Percentiles rank a stretch among this genome's conserved stretches.
Conservation (phyloP, 805 yeast species). For the Candida koratica region DNA sequence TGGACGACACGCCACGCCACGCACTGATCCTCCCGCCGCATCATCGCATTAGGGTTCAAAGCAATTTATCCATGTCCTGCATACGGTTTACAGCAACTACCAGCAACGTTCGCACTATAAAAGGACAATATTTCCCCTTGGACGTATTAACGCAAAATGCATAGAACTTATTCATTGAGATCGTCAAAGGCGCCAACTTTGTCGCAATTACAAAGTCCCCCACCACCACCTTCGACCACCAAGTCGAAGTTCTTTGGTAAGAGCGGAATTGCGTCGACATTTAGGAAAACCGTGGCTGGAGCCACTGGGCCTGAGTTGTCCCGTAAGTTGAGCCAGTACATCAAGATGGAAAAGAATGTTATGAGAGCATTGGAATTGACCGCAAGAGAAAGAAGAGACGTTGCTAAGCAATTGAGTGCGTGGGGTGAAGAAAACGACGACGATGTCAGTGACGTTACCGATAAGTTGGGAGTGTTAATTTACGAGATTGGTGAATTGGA, state of each 20-base stretch:
- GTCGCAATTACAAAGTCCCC: conserved; percentile 87
- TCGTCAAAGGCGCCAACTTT: conserved; percentile 96
- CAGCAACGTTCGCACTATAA: conserved; percentile 4
- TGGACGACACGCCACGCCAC: no score
- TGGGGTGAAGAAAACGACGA: conserved; percentile 91
- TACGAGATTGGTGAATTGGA: conserved; percentile 84
- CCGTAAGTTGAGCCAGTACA: conserved; percentile 66
- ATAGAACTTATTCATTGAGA: conserved; percentile 97
- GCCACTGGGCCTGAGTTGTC: conserved; percentile 77
- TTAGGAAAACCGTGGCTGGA: conserved; percentile 73
- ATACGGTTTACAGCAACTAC: conserved; percentile 9
- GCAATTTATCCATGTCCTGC: conserved; percentile 5
- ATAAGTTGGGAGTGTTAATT: conserved; percentile 77
- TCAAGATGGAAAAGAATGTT: conserved; percentile 78
- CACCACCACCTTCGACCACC: conserved; percentile 92
- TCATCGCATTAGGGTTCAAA: conserved; percentile 6
- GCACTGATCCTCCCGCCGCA: no score
- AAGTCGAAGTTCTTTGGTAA: conserved; percentile 89
- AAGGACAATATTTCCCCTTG: conserved; percentile 4
- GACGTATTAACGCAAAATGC: conserved; percentile 53
- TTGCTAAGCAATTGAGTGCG: conserved; percentile 73
- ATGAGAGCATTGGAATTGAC: conserved; percentile 74
- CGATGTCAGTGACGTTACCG: conserved; percentile 81
- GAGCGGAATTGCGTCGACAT: conserved; percentile 57
- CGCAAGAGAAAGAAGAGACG: conserved; percentile 74